Percentiles rank a stretch among this genome's conserved stretches.
Evolutionary conservation across 306 rosid genomes (phyloP).

Genomic region (Dalbergia cochinchinensis): DNA sequence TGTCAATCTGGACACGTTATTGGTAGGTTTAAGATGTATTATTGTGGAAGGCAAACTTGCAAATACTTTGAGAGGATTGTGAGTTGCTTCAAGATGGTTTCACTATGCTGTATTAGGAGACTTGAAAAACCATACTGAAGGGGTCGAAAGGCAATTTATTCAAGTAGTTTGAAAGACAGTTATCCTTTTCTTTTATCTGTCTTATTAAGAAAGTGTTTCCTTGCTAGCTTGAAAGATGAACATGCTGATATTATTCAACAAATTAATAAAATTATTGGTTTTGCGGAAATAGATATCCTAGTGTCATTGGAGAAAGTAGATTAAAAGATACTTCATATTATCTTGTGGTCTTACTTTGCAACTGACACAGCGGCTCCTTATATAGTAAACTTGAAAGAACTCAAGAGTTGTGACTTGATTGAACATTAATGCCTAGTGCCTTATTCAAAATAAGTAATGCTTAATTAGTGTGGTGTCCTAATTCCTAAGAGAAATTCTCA

Average conservation of each 20-base stretch:
- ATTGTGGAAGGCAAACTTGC: slow-evolving; percentile 29
- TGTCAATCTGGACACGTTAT: slow-evolving; percentile 7
- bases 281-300: background rate
- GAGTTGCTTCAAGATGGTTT: slow-evolving; percentile 30
- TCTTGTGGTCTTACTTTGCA: background rate
- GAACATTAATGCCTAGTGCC: background rate
- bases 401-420: slow-evolving; percentile 3
- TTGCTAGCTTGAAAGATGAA: slow-evolving; percentile 28
- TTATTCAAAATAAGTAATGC: background rate
- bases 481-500: background rate
- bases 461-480: background rate
- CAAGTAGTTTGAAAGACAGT: background rate
- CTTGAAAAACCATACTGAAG: slow-evolving; percentile 17
- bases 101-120: background rate
- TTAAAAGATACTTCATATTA: background rate
- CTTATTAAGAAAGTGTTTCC: background rate
- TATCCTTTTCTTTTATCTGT: too few species aligned
- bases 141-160: slow-evolving; percentile 7
- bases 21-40: slow-evolving; percentile 5
- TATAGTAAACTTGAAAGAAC: background rate
- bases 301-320: background rate
- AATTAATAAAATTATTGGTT: background rate
- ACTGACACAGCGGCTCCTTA: background rate
- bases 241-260: background rate
- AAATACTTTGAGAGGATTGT: slow-evolving; percentile 15